Conservation (phyloP, 2,329 filamentous ascomycete genomes). For the Ophiostoma populinum region DNA sequence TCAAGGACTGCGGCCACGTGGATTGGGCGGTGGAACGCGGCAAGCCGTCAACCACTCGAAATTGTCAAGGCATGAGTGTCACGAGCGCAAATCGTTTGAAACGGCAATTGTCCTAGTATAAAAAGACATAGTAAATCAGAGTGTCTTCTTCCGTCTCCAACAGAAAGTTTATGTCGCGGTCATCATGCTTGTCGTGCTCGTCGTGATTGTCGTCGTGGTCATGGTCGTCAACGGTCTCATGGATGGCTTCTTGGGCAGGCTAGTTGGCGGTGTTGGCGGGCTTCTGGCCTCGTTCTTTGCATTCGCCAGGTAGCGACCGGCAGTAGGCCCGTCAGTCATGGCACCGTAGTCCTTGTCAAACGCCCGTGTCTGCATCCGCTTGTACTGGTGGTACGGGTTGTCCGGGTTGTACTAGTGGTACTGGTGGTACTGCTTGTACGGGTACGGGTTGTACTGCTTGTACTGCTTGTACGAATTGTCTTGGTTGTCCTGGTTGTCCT, state of each 20-base stretch:
- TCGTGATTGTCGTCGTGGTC: conserved; percentile 16
- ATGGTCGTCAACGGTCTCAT: conserved; percentile 16
- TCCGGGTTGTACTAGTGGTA: neutral
- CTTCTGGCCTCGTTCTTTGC: neutral
- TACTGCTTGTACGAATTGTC: no score
- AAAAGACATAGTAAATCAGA: conserved; percentile 57
- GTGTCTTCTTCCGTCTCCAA: conserved; percentile 79
- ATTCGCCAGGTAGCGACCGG: no score
- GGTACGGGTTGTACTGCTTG: no score
- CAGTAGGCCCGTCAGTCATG: neutral
- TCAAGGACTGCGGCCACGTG: no score
- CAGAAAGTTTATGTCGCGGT: conserved; percentile 64
- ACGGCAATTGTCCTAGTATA: neutral
- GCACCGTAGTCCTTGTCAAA: neutral
- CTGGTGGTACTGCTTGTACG: no score
- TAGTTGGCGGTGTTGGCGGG: conserved; percentile 11
- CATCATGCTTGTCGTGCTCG: conserved; percentile 29
- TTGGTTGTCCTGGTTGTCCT: no score
- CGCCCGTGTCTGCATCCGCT: neutral
- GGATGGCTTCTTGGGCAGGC: neutral
- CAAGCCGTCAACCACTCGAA: no score
- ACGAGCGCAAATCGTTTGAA: no score
- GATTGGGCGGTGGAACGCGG: no score
- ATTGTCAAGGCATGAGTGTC: no score
- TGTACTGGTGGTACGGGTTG: neutral